Base-by-base conservation (phyloP, 2,329 filamentous ascomycete species). In the Rutstroemia sydowiana region DNA sequence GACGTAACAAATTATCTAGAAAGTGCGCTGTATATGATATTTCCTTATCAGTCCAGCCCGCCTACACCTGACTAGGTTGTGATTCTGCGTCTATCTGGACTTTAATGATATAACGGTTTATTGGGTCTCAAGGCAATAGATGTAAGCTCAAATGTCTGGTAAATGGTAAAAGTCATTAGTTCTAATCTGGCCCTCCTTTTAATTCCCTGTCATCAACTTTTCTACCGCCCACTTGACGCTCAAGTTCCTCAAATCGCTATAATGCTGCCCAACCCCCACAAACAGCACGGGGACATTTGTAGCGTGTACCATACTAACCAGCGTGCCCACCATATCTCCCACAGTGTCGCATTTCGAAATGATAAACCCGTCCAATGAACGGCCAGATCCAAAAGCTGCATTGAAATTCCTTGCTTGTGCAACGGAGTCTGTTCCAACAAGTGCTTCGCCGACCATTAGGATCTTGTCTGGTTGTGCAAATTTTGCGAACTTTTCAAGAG, bases 341-440 rank as follows among this genome's bases (percentile, higher is more conserved):
- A 98, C 95, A 0, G 93, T 98, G 72, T 98, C 93, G 68, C 93
- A 97, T 71, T 98, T 98, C 55, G 86, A 92, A 62, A 98, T 96
- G 66, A 98, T 95, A 70, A 98, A 98, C 5, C 93, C 93, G 70
- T 98, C 95, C 34, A 98, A 77, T 26, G 81, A 80, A 52, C 92
- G 77, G 13, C 82, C 84, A 5, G 81, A 76, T 30, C 93, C 95
- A 71, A 98, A 97, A 2, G 88, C 87, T 34, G 85, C 82, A 66
- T 96, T 96, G 74, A 98, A 98, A 72, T 96, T 96, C 63, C 91
- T 81, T 3, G 95, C 93, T 71, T 98, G 93, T 44, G 90, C 89
- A 20, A 98, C 93, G 3, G 87, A 90, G 70, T 98, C 95, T 4
- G 89, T 95, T 53, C 93, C 93, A 1, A 98, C 95, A 23, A 98